Conservation (phyloP, 441 rosid genomes). For the Populus hybrid region DNA sequence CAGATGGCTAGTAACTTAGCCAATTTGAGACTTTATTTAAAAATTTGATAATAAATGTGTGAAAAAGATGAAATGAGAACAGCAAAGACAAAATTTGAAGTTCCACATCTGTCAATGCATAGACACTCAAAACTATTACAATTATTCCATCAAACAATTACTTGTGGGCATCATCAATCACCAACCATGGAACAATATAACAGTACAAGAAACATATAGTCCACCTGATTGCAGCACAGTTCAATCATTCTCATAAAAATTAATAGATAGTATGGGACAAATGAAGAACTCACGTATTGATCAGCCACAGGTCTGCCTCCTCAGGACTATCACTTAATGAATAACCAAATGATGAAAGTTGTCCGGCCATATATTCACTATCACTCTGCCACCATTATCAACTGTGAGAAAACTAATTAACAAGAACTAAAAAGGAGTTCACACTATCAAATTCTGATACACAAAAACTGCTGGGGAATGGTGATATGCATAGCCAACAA, state of each 20-base stretch:
- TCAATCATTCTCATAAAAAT: not conserved
- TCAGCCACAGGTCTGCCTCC: slow-evolving; percentile 90
- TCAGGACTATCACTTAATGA: slow-evolving; percentile 71
- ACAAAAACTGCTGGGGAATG: not conserved
- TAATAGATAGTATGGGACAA: not conserved
- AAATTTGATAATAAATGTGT: not conserved
- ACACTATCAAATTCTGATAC: not conserved
- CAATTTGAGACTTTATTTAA: not conserved
- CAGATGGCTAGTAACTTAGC: not conserved
- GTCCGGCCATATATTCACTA: slow-evolving; percentile 99
- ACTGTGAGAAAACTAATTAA: slow-evolving; percentile 3
- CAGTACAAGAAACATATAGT: too few species aligned
- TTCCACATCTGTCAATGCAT: not conserved
- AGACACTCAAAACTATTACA: not conserved
- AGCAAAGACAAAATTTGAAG: not conserved
- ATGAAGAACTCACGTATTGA: slow-evolving; percentile 65
- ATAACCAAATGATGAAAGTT: slow-evolving; percentile 90
- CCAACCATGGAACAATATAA: not conserved
- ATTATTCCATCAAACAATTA: not conserved
- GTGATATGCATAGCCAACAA: not conserved
- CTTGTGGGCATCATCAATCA: not conserved
- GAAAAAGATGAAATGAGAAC: not conserved
- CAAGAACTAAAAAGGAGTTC: not conserved
- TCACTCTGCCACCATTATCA: slow-evolving; percentile 66
- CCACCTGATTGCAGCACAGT: not conserved